Evolutionary conservation across 768 basidiomycete species (phyloP), one percentile per base, ranked within the genome.

Genomic region (Lanmaoa pseudosensibilis): DNA sequence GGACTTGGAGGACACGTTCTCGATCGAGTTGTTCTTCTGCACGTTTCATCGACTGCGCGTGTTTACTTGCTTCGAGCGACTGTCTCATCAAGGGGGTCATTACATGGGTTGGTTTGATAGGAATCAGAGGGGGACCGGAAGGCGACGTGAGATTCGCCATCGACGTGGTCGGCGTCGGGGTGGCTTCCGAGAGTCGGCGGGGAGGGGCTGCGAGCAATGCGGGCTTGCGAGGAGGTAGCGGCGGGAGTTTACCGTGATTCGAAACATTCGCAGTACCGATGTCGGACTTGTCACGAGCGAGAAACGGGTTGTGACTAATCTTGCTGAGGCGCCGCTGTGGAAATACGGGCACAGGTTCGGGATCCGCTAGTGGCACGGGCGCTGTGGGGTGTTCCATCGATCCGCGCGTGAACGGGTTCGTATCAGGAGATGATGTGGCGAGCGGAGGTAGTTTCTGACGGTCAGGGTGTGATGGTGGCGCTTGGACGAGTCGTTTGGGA

Each of bases 51-150:
- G 79, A 80, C 68, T 88, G 85, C 1, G 82, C 90, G 0, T 82
- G 80, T 64, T 88, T 88, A 55, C 82, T 84, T 7, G 90, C 90
- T 50, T 87, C 84, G 1, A 92, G 73, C 21, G 83, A 85, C 69
- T 91, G 88, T 56, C 81, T 80, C 74, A 89, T 89, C n/a, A 89
- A 73, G 0, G 80, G 78, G 12, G 83, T 86, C 23, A 83, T 84
- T 30, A 83, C 71, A 52, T 88, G 86, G 4, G 59, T 55, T 4
- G 71, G 63, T 30, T 54, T 71, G 27, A 39, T 12, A n/a, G 60
- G 74, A 57, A 59, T 65, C 25, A 66, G 53, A 32, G 69, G 64
- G 49, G 62, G 50, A 30, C 52, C 56, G 3, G 52, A 50, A 11
- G 63, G 54, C 4, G 49, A 19, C 18, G 27, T 30, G 48, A 49